These are phyloP conservation scores for Mortierella sp. DNA, from an alignment of 371 early-diverging fungal genomes.

Conservation along the genomic window DNA sequence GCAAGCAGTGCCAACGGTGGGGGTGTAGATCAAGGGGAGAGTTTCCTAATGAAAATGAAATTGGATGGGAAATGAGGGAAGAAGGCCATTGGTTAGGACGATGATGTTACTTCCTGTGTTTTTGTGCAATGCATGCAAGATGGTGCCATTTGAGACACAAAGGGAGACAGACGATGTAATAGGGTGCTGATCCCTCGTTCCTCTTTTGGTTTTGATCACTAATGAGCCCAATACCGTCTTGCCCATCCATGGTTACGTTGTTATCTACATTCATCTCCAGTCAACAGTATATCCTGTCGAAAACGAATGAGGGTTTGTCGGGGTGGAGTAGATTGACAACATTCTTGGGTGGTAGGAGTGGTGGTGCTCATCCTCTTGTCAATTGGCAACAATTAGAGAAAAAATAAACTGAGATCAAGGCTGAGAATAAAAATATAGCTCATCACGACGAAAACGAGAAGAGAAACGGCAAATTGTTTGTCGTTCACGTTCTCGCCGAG, in stretches of 20 bases:
- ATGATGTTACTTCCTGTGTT: neutral
- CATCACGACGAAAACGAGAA: neutral
- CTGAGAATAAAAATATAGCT: conserved; percentile 11
- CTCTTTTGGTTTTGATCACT: neutral
- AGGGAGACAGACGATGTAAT: neutral
- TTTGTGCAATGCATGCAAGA: neutral
- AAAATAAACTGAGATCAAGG: neutral
- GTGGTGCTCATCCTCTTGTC: neutral
- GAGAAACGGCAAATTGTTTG: neutral
- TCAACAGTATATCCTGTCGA: neutral
- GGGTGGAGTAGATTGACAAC: neutral
- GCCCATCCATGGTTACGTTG: neutral
- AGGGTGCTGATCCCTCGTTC: neutral
- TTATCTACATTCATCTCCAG: conserved; percentile 8
- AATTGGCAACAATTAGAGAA: neutral
- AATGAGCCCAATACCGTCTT: neutral
- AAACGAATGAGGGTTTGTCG: neutral
- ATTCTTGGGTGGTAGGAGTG: neutral
- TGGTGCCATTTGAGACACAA: conserved; percentile 12
- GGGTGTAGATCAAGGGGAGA: conserved; percentile 91
- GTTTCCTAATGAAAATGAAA: conserved; percentile 66
- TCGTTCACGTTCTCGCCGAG: neutral
- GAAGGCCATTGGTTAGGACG: neutral
- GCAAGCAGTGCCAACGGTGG: conserved; percentile 93
- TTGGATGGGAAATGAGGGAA: neutral